Conservation (phyloP, 139 green algal genomes). For the Penium margaritaceum region DNA sequence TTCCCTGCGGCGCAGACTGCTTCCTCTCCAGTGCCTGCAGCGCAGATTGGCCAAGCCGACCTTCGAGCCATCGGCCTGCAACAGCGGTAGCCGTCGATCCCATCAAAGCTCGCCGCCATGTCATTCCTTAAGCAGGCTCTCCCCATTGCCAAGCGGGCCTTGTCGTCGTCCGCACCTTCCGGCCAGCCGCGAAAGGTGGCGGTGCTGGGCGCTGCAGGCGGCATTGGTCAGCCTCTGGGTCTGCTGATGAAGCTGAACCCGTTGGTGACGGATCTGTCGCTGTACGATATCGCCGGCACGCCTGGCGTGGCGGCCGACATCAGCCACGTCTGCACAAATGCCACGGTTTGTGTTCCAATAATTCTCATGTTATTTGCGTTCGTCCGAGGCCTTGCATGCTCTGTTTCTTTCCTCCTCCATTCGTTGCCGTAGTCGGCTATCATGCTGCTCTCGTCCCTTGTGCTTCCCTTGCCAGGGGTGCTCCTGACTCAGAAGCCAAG, state of each 20-base stretch:
- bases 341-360: conserved; percentile 49
- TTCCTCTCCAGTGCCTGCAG: too few relatives aligned
- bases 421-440: too few relatives aligned
- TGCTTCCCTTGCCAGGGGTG: too few relatives aligned
- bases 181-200: conserved; percentile 64
- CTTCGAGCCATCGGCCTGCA: too few relatives aligned
- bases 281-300: conserved; percentile 93
- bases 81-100: too few relatives aligned
- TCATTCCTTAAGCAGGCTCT: conserved; percentile 4
- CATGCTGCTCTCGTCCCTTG: too few relatives aligned
- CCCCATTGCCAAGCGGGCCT: not conserved
- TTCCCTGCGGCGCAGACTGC: too few relatives aligned
- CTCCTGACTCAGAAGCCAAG: too few relatives aligned
- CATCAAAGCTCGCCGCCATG: too few relatives aligned
- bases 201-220: conserved; percentile 82
- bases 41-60: too few relatives aligned
- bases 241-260: conserved; percentile 91
- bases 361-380: not conserved
- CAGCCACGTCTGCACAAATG: conserved; percentile 83
- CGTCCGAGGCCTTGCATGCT: too few relatives aligned
- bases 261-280: conserved; percentile 69
- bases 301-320: conserved; percentile 89
- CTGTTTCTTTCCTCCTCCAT: too few relatives aligned
- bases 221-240: conserved; percentile 87
- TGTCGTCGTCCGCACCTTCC: not conserved